A percentile compares a stretch with the other conserved stretches of the same genome.
These are phyloP conservation scores for Lyophyllum atratum DNA, from an alignment of 768 basidiomycete species.

Conservation along the genomic window DNA sequence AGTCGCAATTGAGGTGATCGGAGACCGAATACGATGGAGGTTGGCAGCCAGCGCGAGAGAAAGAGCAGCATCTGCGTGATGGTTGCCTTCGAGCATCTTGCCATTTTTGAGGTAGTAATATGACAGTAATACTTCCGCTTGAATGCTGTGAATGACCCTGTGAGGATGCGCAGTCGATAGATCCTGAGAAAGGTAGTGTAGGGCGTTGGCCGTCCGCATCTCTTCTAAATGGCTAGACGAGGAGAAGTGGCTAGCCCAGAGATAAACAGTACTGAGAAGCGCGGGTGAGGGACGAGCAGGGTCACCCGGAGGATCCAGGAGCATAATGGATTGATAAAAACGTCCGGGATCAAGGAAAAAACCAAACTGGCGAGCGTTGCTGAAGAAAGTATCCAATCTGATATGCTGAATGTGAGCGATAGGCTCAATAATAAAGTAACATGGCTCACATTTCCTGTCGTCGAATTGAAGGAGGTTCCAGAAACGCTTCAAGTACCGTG, in stretches of 20 bases:
- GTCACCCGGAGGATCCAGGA: slow-evolving; percentile 46
- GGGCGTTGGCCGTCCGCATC: not conserved
- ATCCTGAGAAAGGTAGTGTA: slow-evolving; percentile 7
- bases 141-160: slow-evolving; percentile 30
- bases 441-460: slow-evolving; percentile 1
- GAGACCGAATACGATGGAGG: slow-evolving; percentile 15
- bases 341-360: slow-evolving; percentile 59
- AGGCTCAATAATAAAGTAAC: not conserved
- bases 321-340: slow-evolving; percentile 44
- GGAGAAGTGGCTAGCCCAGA: slow-evolving; percentile 51
- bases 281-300: slow-evolving; percentile 48
- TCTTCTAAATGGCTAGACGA: not conserved
- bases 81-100: slow-evolving; percentile 18
- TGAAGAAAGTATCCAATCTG: slow-evolving; percentile 7
- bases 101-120: slow-evolving; percentile 31
- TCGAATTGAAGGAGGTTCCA: not conserved
- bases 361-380: slow-evolving; percentile 39
- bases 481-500: not conserved
- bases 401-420: not conserved
- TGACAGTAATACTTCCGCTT: slow-evolving; percentile 44
- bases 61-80: slow-evolving; percentile 16
- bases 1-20: not conserved
- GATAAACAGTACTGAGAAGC: slow-evolving; percentile 45
- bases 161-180: slow-evolving; percentile 2
- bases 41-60: slow-evolving; percentile 16